Evolutionary conservation across 768 basidiomycete species (phyloP).

Genomic region (Tylopilus balloui): DNA sequence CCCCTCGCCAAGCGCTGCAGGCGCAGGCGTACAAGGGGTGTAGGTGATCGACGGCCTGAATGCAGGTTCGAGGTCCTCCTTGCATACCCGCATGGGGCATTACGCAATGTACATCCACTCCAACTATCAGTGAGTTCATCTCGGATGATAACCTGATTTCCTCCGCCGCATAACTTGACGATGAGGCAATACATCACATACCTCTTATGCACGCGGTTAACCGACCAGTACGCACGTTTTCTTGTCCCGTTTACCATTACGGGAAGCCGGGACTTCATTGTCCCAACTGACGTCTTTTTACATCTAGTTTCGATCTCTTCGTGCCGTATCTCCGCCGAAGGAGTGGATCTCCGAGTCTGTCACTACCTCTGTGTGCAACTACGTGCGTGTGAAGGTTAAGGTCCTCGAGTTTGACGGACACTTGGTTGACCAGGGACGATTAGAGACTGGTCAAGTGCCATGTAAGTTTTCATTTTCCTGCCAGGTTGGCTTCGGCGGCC

Average conservation of each 20-base stretch:
- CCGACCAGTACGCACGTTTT: conserved; percentile 3
- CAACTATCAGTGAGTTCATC: background rate
- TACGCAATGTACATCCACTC: background rate
- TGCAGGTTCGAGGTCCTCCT: background rate
- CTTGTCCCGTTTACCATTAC: background rate
- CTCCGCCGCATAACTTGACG: background rate
- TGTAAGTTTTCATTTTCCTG: background rate
- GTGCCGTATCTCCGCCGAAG: conserved; percentile 18
- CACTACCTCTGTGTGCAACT: background rate
- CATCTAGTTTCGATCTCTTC: background rate
- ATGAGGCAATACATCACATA: background rate
- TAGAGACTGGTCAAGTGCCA: background rate
- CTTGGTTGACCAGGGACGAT: background rate
- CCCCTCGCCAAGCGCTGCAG: background rate
- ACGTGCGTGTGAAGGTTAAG: background rate
- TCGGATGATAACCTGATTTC: background rate
- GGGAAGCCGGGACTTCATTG: background rate
- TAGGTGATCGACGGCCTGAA: background rate
- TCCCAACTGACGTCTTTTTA: background rate
- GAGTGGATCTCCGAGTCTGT: conserved; percentile 11
- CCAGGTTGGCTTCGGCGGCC: background rate
- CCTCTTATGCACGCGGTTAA: background rate
- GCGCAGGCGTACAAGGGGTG: background rate
- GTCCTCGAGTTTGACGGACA: background rate
- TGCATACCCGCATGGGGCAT: background rate